Evolutionary conservation across 2,329 filamentous ascomycete genomes (phyloP).

Genomic region (Aspergillus versicolor): DNA sequence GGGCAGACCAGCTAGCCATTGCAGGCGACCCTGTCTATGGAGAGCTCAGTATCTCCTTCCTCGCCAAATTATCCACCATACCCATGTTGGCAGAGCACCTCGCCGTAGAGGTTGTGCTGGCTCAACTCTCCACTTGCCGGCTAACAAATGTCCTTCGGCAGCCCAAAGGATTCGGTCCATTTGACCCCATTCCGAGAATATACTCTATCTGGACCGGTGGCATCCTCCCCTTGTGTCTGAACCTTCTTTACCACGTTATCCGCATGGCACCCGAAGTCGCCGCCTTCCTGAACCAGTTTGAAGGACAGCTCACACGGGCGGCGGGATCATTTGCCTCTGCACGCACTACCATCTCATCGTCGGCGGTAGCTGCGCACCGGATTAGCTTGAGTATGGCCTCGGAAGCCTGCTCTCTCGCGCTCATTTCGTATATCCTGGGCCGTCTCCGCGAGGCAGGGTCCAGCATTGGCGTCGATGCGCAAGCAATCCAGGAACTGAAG

Average conservation of each 20-base stretch:
- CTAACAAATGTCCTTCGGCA: slow-evolving; percentile 74
- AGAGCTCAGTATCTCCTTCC: slow-evolving; percentile 83
- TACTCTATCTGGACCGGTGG: slow-evolving; percentile 90
- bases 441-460: slow-evolving; percentile 64
- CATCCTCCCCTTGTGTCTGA: slow-evolving; percentile 82
- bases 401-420: slow-evolving; percentile 75
- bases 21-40: slow-evolving; percentile 87
- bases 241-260: slow-evolving; percentile 79
- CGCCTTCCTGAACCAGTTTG: slow-evolving; percentile 86
- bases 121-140: slow-evolving; percentile 75
- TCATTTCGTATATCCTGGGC: slow-evolving; percentile 71
- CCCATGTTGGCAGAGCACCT: slow-evolving; percentile 83
- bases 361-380: slow-evolving; percentile 52
- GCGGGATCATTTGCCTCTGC: slow-evolving; percentile 65
- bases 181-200: slow-evolving; percentile 72
- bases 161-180: slow-evolving; percentile 69
- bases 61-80: slow-evolving; percentile 82
- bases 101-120: slow-evolving; percentile 80
- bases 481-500: slow-evolving; percentile 67
- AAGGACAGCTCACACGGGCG: slow-evolving; percentile 71
- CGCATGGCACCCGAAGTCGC: slow-evolving; percentile 79
- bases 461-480: slow-evolving; percentile 57
- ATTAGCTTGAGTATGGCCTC: slow-evolving; percentile 72
- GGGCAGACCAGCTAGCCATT: slow-evolving; percentile 79
- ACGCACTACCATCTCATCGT: slow-evolving; percentile 45